Evolutionary conservation across 192 early-diverging fungal species (phyloP).

Genomic region (Fimicolochytrium jonesii): DNA sequence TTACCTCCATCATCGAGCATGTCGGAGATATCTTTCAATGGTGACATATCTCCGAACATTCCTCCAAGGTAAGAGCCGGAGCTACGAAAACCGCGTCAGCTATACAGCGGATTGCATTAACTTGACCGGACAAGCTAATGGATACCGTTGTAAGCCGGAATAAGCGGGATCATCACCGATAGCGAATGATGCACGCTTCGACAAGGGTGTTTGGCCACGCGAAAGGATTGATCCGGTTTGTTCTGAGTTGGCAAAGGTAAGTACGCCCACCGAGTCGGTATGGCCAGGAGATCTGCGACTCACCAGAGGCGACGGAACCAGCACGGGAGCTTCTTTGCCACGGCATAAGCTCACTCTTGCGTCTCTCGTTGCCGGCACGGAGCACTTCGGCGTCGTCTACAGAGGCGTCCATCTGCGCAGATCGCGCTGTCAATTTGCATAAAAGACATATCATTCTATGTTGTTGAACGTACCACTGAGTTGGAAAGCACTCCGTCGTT

Average conservation of each 20-base stretch:
- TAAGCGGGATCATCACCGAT: neutral
- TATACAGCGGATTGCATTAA: no score
- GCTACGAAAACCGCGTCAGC: no score
- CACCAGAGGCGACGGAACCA: slow-evolving; percentile 23
- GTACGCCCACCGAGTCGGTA: neutral
- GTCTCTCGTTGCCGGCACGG: slow-evolving; percentile 16
- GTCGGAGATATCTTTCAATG: slow-evolving; percentile 8
- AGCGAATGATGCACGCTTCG: no score
- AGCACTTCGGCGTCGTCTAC: slow-evolving; percentile 12
- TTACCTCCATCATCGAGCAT: neutral
- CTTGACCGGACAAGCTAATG: neutral
- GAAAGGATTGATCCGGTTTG: neutral
- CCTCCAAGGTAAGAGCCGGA: no score
- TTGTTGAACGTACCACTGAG: no score
- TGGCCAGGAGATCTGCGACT: neutral
- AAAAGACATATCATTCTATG: no score
- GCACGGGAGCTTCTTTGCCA: slow-evolving; percentile 19
- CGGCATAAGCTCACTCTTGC: slow-evolving; percentile 26
- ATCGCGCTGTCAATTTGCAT: no score
- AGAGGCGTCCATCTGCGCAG: neutral
- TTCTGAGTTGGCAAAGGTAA: neutral
- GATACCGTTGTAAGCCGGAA: neutral
- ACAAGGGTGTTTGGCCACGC: no score
- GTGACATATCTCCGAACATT: neutral
- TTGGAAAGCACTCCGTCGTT: no score